Evolutionary conservation across 345 rosid genomes (phyloP).

Genomic region (Combretum micranthum): DNA sequence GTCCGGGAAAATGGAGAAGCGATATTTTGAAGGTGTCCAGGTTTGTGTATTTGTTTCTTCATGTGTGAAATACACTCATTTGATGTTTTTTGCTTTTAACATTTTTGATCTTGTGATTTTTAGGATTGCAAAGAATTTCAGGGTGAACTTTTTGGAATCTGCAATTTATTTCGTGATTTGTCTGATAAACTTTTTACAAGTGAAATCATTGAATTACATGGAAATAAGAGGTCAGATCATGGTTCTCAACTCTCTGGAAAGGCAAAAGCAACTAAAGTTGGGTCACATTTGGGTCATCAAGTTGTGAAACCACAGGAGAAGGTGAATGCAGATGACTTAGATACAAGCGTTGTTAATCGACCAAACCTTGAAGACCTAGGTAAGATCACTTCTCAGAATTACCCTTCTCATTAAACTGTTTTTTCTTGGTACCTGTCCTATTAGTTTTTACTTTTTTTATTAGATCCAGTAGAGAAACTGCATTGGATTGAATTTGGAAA

Average conservation of each 20-base stretch:
- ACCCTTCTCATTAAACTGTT: not conserved
- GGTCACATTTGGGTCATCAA: constrained; percentile 9
- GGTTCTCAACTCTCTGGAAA: constrained; percentile 5
- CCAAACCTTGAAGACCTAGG: constrained; percentile 58
- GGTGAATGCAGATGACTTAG: constrained; percentile 10
- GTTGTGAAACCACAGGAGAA: constrained; percentile 11
- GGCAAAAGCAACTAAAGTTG: constrained; percentile 23
- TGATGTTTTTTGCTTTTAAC: not conserved
- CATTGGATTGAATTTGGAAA: no score
- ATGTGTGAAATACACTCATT: not conserved
- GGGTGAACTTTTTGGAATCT: constrained; percentile 92
- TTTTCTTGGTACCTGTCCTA: not conserved
- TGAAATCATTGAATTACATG: constrained; percentile 58
- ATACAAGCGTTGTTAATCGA: constrained; percentile 13
- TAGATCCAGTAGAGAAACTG: no score
- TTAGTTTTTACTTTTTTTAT: not conserved
- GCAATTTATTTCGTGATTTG: constrained; percentile 84
- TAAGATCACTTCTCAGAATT: constrained; percentile 20
- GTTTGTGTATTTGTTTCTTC: constrained; percentile 20
- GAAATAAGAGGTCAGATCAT: constrained; percentile 25
- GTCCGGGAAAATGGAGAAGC: constrained; percentile 85
- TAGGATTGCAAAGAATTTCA: constrained; percentile 94
- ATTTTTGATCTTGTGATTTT: not conserved
- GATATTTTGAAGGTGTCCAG: constrained; percentile 97
- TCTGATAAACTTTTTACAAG: constrained; percentile 88